phyloP scores from a whole-genome alignment of 2,329 filamentous ascomycete species.

The Paraphoma chrysanthemicola region DNA sequence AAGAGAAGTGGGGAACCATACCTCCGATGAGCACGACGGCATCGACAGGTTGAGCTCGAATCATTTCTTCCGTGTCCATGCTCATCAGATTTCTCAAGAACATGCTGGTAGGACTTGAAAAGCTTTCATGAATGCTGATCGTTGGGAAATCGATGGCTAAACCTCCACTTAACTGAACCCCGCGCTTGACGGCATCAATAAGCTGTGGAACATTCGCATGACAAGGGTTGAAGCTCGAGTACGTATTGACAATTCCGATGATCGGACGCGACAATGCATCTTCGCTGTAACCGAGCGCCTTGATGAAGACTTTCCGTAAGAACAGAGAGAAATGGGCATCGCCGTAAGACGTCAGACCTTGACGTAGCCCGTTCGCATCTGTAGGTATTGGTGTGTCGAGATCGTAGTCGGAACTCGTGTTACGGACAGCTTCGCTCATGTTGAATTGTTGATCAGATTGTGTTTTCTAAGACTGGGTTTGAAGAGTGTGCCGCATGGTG shows the following conservation, averaged over 20 bases:
- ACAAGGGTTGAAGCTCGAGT: constrained; percentile 76
- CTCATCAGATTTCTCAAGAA: constrained; percentile 77
- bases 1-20: constrained; percentile 28
- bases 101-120: constrained; percentile 76
- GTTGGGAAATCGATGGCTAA: constrained; percentile 77
- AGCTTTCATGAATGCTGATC: constrained; percentile 74
- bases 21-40: constrained; percentile 72
- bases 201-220: constrained; percentile 76
- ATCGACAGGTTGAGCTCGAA: constrained; percentile 73
- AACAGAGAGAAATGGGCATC: constrained; percentile 79
- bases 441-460: background rate
- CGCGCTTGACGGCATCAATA: constrained; percentile 73
- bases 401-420: constrained; percentile 60
- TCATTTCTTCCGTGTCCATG: constrained; percentile 83
- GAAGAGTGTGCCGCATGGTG: too few species aligned
- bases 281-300: constrained; percentile 75
- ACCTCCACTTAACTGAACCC: constrained; percentile 71
- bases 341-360: constrained; percentile 72
- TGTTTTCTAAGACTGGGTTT: too few species aligned
- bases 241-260: constrained; percentile 77
- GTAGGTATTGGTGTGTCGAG: constrained; percentile 61
- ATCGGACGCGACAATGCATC: constrained; percentile 74
- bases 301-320: constrained; percentile 78
- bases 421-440: background rate
- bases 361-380: constrained; percentile 61